Evolutionary conservation across 2,329 filamentous ascomycete species (phyloP).

Genomic region (Paracamarosporium sp.): DNA sequence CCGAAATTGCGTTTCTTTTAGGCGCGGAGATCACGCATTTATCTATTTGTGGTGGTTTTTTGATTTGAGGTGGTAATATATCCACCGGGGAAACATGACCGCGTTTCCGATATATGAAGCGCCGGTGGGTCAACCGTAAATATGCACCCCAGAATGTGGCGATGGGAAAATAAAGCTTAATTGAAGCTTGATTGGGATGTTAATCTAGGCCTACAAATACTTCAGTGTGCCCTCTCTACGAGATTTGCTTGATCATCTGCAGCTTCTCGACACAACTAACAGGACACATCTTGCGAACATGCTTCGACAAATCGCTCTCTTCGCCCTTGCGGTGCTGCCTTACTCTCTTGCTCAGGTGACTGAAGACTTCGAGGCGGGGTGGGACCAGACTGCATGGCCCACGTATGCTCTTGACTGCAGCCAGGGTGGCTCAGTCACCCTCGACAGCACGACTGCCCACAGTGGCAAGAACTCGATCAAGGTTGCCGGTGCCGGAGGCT

Average conservation of each 20-base stretch:
- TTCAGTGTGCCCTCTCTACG: conserved; percentile 14
- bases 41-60: conserved; percentile 2
- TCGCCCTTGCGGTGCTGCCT: conserved; percentile 55
- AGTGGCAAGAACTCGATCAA: conserved; percentile 75
- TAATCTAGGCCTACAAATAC: conserved; percentile 2
- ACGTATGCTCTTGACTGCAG: conserved; percentile 66
- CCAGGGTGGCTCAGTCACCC: conserved; percentile 63
- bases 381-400: conserved; percentile 64
- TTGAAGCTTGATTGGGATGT: not conserved
- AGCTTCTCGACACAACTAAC: not conserved
- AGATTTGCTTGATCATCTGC: conserved; percentile 12
- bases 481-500: conserved; percentile 69
- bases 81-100: conserved; percentile 7
- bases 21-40: not conserved
- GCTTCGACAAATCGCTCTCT: conserved; percentile 53
- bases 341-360: conserved; percentile 60
- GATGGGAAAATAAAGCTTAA: conserved; percentile 2
- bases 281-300: conserved; percentile 37
- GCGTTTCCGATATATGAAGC: conserved; percentile 9
- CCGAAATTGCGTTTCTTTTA: not conserved
- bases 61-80: conserved; percentile 2
- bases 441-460: conserved; percentile 64
- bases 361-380: conserved; percentile 65
- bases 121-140: not conserved
- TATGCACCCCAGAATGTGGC: conserved; percentile 2